These are phyloP conservation scores for Suillus ampliporus DNA, from an alignment of 768 basidiomycete genomes.

Conservation along the genomic window DNA sequence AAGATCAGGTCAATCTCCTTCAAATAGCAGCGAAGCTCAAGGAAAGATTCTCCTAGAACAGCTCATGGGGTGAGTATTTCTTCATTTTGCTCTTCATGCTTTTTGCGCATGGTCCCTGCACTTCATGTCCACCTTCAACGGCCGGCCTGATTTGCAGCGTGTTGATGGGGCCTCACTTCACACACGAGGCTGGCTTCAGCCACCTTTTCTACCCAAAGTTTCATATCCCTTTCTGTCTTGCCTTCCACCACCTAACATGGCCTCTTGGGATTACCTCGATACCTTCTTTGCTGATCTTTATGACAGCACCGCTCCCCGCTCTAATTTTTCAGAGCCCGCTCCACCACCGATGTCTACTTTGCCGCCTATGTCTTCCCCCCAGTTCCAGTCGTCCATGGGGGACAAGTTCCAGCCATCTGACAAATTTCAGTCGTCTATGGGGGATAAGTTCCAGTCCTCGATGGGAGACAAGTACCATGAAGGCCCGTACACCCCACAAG, in stretches of 20 bases:
- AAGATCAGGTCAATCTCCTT: constrained; percentile 59
- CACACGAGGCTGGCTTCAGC: constrained; percentile 29
- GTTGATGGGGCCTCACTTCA: constrained; percentile 30
- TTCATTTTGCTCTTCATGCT: constrained; percentile 2
- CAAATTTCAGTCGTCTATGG: not conserved
- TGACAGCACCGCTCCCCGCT: constrained; percentile 51
- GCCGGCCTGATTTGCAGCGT: not conserved
- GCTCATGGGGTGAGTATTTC: constrained; percentile 74
- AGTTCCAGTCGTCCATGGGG: constrained; percentile 39
- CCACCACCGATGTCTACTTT: constrained; percentile 38
- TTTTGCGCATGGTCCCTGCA: constrained; percentile 16
- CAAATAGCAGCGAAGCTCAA: constrained; percentile 63
- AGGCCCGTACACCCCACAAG: constrained; percentile 26
- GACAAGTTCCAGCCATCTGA: not conserved
- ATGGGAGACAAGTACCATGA: constrained; percentile 47
- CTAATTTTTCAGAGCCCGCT: constrained; percentile 57
- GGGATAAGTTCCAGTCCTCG: not conserved
- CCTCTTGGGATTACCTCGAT: constrained; percentile 40
- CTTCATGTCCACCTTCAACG: not conserved
- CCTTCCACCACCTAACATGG: constrained; percentile 30
- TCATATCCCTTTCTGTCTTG: constrained; percentile 21
- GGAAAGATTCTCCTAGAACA: constrained; percentile 81
- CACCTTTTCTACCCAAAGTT: constrained; percentile 29
- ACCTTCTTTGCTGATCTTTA: constrained; percentile 33
- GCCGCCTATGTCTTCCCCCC: constrained; percentile 51